Evolutionary conservation across 2,329 filamentous ascomycete genomes (phyloP), one percentile per base, ranked within the genome.

Genomic region (Aspergillus sojae): DNA sequence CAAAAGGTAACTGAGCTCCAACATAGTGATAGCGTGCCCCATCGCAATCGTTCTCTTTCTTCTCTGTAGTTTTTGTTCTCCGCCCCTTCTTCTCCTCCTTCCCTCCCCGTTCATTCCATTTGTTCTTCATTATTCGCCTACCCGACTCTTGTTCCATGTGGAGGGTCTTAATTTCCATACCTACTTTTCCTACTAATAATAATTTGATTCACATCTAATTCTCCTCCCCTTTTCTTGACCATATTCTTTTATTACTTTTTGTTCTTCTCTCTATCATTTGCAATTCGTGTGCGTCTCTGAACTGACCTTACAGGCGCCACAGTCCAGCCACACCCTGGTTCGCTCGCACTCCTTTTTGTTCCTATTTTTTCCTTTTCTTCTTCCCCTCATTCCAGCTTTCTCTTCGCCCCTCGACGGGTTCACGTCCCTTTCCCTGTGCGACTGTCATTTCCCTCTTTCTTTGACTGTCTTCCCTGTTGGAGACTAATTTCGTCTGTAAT

Each of bases 121-220:
- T 36, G 21, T 54, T 54, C 23, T 58, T 53, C 54, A 39, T 46
- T 28, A 39, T 46, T 28, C 3, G 19, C 34, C 26, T 16, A 14
- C 11, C 14, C 16, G 16, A 32, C 48, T 32, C 48, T 21, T 11
- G 43, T 23, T 53, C 50, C 10, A 53, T 53, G 52, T 54, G 21
- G 52, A 55, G 52, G 52, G 26, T 21, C 52, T 26, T 55, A 12
- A 21, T 21, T 55, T 55, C 5, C 12, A 14, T 48, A 46, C 32
- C 45, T 52, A 30, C 23, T 16, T 16, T 26, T n/a, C 28, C 21
- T 55, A 39, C 30, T 61, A 59, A 60, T 60, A 58, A 56, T 61
- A 34, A 56, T 60, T 58, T 61, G 61, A 55, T 34, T 60, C 36
- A 64, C 55, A 59, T 64, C 50, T 66, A 57, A 30, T 48, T 62